phyloP scores from a whole-genome alignment of 345 rosid genomes.

The Salix koriyanagi region DNA sequence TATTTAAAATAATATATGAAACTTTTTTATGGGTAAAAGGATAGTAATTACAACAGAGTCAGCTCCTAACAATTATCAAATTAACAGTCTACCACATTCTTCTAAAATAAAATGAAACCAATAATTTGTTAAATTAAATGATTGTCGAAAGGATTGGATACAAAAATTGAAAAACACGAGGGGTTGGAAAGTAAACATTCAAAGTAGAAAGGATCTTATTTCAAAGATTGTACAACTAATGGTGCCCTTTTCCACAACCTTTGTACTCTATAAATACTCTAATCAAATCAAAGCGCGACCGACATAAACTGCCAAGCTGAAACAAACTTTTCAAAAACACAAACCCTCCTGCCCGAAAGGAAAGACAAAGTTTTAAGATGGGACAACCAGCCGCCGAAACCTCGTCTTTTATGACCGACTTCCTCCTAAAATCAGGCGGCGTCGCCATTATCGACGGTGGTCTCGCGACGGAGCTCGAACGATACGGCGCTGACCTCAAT shows the following conservation, averaged over 20 bases:
- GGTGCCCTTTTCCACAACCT: background rate
- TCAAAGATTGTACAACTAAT: background rate
- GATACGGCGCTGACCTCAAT: constrained; percentile 73
- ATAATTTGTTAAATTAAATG: background rate
- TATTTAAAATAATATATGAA: too few relatives aligned
- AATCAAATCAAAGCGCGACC: background rate
- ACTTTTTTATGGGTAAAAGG: too few relatives aligned
- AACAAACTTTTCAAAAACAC: background rate
- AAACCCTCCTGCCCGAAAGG: background rate
- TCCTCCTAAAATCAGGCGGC: constrained; percentile 53
- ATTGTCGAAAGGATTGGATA: background rate
- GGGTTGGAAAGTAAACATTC: background rate
- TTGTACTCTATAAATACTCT: background rate
- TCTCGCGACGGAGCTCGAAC: constrained; percentile 79
- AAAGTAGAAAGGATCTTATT: background rate
- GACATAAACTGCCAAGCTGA: background rate
- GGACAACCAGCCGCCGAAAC: constrained; percentile 21
- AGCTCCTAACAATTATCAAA: too few relatives aligned
- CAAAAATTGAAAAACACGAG: background rate
- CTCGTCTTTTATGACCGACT: constrained; percentile 43
- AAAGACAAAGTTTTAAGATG: constrained; percentile 7
- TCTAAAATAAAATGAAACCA: too few relatives aligned
- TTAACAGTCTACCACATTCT: too few relatives aligned
- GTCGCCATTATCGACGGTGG: constrained; percentile 66
- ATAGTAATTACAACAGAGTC: too few relatives aligned